Base-by-base conservation (phyloP, 108 stramenopile species). In the Hondaea fermentalgiana region DNA sequence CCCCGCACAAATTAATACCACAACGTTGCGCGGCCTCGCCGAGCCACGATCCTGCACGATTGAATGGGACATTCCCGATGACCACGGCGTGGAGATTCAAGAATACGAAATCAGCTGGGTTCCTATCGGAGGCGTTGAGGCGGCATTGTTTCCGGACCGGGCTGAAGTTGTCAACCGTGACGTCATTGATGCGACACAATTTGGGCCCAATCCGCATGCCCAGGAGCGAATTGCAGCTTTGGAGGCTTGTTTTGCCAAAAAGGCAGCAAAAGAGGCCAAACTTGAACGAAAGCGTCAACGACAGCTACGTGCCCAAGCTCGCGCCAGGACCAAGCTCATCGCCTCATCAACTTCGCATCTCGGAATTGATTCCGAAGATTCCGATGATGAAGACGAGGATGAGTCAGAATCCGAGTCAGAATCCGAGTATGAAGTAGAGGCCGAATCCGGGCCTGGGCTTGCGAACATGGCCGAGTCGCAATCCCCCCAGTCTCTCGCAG, bases 51-150 rank as follows among this genome's bases (percentile, higher is more conserved):
- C 49, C 17, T 23, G n/a, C 25, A 12, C 6, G 45, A 83, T 83
- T 1, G 76, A 83, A 35, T 83, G 76, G 76, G 76, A 83, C 19
- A 83, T 83, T 23, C 76, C 76, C 8, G 76, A 83, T 35, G 76
- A 83, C 51, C 45, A 83, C 3, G 76, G 76, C 10, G 76, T 83
- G 14, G 51, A 53, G n/a, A 83, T 83, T 6, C 10, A 25, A 12
- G 76, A 83, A 2, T 83, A 83, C 76, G 76, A 83, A 23, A 4
- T 83, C 19, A 25, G 23, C 51, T 83, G 76, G 76, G 49, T 83
- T 35, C 76, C 76, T 6, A 83, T 83, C 5, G 51, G 76, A 16
- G 76, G 76, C n/a, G 51, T 53, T 12, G 76, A 83, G 51, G 51
- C 76, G 0, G 49, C 51, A 45, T 17, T 83, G 17, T 35, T 45